phyloP scores from a whole-genome alignment of 2,329 filamentous ascomycete genomes.

The Rutstroemia sp. region DNA sequence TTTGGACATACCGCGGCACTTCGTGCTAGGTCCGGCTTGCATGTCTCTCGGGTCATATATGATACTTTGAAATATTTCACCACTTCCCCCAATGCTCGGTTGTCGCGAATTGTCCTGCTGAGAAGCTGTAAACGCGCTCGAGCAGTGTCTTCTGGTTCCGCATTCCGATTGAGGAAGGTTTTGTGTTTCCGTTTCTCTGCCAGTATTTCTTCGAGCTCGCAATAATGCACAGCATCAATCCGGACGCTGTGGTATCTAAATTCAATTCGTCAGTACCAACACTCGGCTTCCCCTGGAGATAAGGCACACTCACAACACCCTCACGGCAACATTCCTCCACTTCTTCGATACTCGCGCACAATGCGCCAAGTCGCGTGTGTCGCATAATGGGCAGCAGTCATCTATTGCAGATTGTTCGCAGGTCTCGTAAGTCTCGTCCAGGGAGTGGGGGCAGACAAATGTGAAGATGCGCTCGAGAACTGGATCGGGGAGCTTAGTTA shows the following conservation, averaged over 20 bases:
- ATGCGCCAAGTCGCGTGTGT: constrained; percentile 79
- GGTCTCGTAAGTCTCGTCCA: constrained; percentile 70
- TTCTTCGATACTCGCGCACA: constrained; percentile 66
- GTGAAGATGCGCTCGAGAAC: constrained; percentile 72
- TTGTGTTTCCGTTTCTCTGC: constrained; percentile 70
- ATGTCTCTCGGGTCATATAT: constrained; percentile 86
- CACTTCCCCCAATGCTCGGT: constrained; percentile 56
- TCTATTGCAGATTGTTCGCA: constrained; percentile 75
- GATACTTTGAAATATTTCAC: constrained; percentile 81
- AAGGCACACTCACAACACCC: constrained; percentile 50
- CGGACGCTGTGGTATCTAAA: constrained; percentile 78
- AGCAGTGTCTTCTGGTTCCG: constrained; percentile 72
- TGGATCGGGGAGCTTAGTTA: constrained; percentile 50
- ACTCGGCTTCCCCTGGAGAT: background rate
- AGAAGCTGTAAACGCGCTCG: constrained; percentile 69
- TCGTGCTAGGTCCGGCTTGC: constrained; percentile 74
- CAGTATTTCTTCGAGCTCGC: constrained; percentile 74
- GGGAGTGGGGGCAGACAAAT: constrained; percentile 75
- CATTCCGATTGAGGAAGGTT: constrained; percentile 67
- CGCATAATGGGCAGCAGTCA: constrained; percentile 87
- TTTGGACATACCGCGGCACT: constrained; percentile 80
- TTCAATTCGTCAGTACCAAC: background rate
- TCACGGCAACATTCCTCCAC: constrained; percentile 54
- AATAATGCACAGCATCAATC: constrained; percentile 93
- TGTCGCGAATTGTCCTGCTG: constrained; percentile 73